Percentiles rank a stretch among this genome's conserved stretches.
Conservation (phyloP, 495 filamentous ascomycete genomes). For the Tuber umbilicatum region DNA sequence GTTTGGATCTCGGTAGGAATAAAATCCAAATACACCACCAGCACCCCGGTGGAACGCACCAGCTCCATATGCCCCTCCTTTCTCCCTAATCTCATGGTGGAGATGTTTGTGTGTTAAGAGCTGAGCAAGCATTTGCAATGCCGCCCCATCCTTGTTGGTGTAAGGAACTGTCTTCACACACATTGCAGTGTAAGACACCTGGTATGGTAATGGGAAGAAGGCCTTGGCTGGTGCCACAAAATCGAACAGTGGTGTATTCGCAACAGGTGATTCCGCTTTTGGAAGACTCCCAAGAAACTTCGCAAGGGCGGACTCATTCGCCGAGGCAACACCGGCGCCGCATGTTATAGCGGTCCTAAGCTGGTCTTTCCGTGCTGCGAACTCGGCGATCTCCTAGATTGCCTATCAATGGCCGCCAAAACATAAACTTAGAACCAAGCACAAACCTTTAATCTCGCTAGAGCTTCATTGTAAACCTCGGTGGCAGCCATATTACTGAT, state of each 20-base stretch:
- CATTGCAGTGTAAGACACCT: slow-evolving; percentile 85
- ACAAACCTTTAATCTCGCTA: slow-evolving; percentile 79
- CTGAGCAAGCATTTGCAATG: slow-evolving; percentile 80
- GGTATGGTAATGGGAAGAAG: slow-evolving; percentile 92
- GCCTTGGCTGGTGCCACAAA: slow-evolving; percentile 54
- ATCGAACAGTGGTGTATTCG: slow-evolving; percentile 39
- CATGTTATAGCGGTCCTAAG: slow-evolving; percentile 84
- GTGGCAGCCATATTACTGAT: slow-evolving; percentile 60
- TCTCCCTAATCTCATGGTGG: slow-evolving; percentile 96
- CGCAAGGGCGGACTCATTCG: slow-evolving; percentile 66
- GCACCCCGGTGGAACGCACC: slow-evolving; percentile 74
- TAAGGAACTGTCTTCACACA: slow-evolving; percentile 82
- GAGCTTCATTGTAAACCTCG: slow-evolving; percentile 53
- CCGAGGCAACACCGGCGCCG: slow-evolving; percentile 57
- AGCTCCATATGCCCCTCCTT: slow-evolving; percentile 93
- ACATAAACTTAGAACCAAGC: slow-evolving; percentile 58
- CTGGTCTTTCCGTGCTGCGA: slow-evolving; percentile 46
- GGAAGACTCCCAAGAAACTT: slow-evolving; percentile 53
- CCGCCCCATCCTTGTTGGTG: slow-evolving; percentile 62
- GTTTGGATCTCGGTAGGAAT: slow-evolving; percentile 96
- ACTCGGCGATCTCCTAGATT: slow-evolving; percentile 33
- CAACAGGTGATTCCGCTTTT: slow-evolving; percentile 36
- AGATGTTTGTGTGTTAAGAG: slow-evolving; percentile 96
- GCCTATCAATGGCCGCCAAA: slow-evolving; percentile 44
- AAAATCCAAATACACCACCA: slow-evolving; percentile 84